Conservation (phyloP, 352 stramenopile species). For the Peronospora tabacina region DNA sequence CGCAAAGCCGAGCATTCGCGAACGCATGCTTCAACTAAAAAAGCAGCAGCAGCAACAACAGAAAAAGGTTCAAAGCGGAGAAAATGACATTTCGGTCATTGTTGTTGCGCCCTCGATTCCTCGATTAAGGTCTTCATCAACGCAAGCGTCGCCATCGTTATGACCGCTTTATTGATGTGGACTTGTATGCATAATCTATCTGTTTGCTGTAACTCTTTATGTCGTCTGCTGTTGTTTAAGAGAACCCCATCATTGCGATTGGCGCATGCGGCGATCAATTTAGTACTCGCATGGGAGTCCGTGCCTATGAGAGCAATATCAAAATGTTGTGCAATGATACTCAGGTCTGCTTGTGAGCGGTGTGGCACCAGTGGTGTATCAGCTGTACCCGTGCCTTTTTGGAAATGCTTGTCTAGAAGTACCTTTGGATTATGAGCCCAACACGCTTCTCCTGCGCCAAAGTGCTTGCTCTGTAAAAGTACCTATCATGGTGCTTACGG, state of each 20-base stretch:
- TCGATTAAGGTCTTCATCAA: slow-evolving; percentile 14
- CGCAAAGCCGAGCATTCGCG: slow-evolving; percentile 42
- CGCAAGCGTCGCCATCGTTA: slow-evolving; percentile 19
- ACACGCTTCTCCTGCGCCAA: too few relatives aligned
- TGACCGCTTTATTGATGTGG: slow-evolving; percentile 20
- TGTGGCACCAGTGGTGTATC: background rate
- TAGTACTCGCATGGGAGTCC: background rate
- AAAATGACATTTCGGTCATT: slow-evolving; percentile 24
- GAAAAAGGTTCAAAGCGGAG: slow-evolving; percentile 24
- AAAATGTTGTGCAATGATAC: background rate
- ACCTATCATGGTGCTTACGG: too few relatives aligned
- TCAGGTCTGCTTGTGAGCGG: background rate
- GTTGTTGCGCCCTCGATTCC: slow-evolving; percentile 17
- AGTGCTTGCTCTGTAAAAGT: too few relatives aligned
- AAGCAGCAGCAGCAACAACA: slow-evolving; percentile 35
- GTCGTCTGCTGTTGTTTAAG: background rate
- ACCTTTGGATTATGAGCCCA: too few relatives aligned
- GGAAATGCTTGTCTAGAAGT: too few relatives aligned
- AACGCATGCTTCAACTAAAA: slow-evolving; percentile 49
- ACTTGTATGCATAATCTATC: slow-evolving; percentile 21
- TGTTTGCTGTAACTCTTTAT: slow-evolving; percentile 19
- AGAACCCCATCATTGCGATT: background rate
- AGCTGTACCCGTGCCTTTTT: background rate
- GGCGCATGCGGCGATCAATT: background rate
- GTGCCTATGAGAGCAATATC: background rate